Percentiles rank a stretch among this genome's conserved stretches.
These are phyloP conservation scores for Candida methanosorbosa DNA, from an alignment of 805 yeast genomes.

Conservation along the genomic window DNA sequence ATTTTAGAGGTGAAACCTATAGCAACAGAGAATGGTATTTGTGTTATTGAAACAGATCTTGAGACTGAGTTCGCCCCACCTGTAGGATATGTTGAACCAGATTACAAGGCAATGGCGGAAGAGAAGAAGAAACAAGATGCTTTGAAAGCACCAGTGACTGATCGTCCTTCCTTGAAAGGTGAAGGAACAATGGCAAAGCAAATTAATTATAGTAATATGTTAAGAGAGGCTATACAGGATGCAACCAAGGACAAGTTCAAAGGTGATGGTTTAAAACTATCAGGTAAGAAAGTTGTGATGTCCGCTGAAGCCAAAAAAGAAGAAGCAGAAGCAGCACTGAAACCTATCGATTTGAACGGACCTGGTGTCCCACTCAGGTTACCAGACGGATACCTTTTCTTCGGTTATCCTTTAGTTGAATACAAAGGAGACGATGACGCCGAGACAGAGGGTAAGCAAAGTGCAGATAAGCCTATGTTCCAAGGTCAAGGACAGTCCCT, in stretches of 20 bases:
- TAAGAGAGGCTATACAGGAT: constrained; percentile 30
- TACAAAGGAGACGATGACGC: constrained; percentile 28
- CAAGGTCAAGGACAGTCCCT: constrained; percentile 69
- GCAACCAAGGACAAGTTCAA: constrained; percentile 27
- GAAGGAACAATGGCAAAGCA: constrained; percentile 70
- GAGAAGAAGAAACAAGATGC: constrained; percentile 29
- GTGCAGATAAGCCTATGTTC: constrained; percentile 24
- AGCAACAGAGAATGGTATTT: constrained; percentile 53
- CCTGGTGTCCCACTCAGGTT: constrained; percentile 64
- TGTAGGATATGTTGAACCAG: constrained; percentile 95
- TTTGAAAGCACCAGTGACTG: constrained; percentile 27
- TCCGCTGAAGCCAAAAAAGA: constrained; percentile 11
- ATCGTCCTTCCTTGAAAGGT: constrained; percentile 24
- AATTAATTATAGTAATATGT: constrained; percentile 55
- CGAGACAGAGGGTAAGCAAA: constrained; percentile 13
- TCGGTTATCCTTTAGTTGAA: constrained; percentile 77
- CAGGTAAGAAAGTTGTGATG: constrained; percentile 42
- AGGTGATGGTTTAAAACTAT: constrained; percentile 65
- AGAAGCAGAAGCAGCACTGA: constrained; percentile 18
- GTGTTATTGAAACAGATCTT: constrained; percentile 94
- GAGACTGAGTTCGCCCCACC: constrained; percentile 99
- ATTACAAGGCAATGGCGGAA: constrained; percentile 31
- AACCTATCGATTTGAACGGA: constrained; percentile 43
- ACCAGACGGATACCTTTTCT: constrained; percentile 83
- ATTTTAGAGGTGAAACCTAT: constrained; percentile 86